Conservation (phyloP, 2,329 filamentous ascomycete genomes). For the Stagonosporopsis chrysanthemi region DNA sequence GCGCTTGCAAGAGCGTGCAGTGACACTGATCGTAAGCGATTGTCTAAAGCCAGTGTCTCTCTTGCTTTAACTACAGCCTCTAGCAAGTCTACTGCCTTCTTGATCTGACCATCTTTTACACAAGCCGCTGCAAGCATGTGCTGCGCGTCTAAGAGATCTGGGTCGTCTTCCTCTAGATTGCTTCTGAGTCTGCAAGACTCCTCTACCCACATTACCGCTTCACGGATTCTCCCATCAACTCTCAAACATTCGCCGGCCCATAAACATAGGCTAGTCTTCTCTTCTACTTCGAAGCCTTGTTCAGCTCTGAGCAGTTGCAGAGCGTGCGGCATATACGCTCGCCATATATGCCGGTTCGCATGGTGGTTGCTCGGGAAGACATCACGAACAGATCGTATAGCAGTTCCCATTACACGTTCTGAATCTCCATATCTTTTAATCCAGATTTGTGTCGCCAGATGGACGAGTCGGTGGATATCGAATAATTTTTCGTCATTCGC, state of each 20-base stretch:
- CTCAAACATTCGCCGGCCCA: constrained; percentile 7
- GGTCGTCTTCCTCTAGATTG: too few relatives aligned
- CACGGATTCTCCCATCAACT: constrained; percentile 3
- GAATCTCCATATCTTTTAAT: background rate
- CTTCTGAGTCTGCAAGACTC: constrained; percentile 3
- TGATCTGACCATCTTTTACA: constrained; percentile 10
- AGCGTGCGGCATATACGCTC: background rate
- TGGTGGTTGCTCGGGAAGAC: background rate
- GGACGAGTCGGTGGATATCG: constrained; percentile 17
- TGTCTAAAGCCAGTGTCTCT: too few relatives aligned
- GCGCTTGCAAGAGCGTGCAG: too few relatives aligned
- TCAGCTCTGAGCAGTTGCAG: background rate
- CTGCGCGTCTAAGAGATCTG: background rate
- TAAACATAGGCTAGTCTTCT: background rate
- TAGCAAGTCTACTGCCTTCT: constrained; percentile 16
- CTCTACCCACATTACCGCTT: constrained; percentile 11
- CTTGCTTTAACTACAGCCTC: constrained; percentile 1
- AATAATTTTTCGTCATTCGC: background rate
- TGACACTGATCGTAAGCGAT: too few relatives aligned
- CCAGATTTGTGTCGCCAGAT: constrained; percentile 17
- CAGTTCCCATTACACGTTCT: background rate
- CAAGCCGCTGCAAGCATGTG: constrained; percentile 14
- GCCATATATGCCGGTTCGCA: background rate
- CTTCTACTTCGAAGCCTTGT: background rate
- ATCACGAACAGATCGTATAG: background rate